These are phyloP conservation scores for Ceratobasidium sp. DNA, from an alignment of 1,284 basidiomycete genomes.

Conservation along the genomic window DNA sequence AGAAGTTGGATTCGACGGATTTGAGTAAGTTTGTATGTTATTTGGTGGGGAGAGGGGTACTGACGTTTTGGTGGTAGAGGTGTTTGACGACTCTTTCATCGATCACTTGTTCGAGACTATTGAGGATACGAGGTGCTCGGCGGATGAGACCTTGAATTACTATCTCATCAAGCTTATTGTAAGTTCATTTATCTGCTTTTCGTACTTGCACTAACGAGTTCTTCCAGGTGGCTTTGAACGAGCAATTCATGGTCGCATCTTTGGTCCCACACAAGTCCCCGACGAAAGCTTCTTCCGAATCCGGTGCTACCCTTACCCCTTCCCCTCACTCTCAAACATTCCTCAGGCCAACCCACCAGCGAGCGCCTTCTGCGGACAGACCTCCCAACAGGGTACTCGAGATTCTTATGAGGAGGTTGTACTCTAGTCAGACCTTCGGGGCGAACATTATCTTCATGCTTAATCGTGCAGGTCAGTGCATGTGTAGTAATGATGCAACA, in stretches of 20 bases:
- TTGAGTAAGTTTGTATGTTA: conserved; percentile 66
- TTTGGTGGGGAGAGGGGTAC: neutral
- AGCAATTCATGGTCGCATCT: conserved; percentile 95
- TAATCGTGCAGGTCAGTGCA: conserved; percentile 86
- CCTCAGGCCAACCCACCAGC: conserved; percentile 53
- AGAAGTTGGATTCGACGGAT: conserved; percentile 80
- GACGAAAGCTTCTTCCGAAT: conserved; percentile 30
- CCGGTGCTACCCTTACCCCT: neutral
- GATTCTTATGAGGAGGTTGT: conserved; percentile 83
- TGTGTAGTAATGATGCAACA: neutral
- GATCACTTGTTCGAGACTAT: conserved; percentile 93
- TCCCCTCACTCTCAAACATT: conserved; percentile 50
- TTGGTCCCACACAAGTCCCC: conserved; percentile 49
- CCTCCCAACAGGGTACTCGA: conserved; percentile 79
- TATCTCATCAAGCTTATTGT: conserved; percentile 93
- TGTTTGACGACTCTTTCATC: conserved; percentile 87
- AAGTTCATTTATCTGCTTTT: conserved; percentile 50
- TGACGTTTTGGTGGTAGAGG: conserved; percentile 58
- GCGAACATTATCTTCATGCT: conserved; percentile 99
- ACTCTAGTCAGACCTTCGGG: conserved; percentile 92
- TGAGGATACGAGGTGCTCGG: conserved; percentile 87
- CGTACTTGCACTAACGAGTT: conserved; percentile 9
- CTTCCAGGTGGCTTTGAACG: conserved; percentile 86
- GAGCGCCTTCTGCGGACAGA: conserved; percentile 11
- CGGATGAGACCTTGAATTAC: conserved; percentile 94